phyloP scores from a whole-genome alignment of 192 early-diverging fungal genomes.

The Entomortierella lignicola region DNA sequence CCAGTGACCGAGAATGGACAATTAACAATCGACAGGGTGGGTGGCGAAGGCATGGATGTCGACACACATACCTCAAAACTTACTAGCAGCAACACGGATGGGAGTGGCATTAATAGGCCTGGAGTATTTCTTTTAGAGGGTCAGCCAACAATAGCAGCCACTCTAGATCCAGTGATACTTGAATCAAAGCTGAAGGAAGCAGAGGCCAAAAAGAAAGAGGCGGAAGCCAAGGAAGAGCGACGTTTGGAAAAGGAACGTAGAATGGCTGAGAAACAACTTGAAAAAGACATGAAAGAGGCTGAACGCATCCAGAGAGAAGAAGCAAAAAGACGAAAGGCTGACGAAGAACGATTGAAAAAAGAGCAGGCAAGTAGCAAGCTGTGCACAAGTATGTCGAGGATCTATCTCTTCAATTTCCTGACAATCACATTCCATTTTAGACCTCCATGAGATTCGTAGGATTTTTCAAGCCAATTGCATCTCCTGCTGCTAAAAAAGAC shows the following conservation, averaged over 20 bases:
- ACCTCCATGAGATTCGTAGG: slow-evolving; percentile 52
- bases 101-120: not conserved
- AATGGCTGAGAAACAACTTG: slow-evolving; percentile 38
- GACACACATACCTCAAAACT: not conserved
- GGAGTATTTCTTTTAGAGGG: slow-evolving; percentile 16
- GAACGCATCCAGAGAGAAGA: slow-evolving; percentile 52
- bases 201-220: slow-evolving; percentile 54
- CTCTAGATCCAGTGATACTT: slow-evolving; percentile 30
- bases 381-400: not conserved
- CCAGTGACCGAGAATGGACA: not conserved
- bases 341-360: slow-evolving; percentile 37
- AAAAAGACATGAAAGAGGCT: slow-evolving; percentile 55
- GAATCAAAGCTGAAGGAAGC: slow-evolving; percentile 37
- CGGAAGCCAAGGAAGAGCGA: slow-evolving; percentile 49
- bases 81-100: not conserved
- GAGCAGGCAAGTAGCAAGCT: slow-evolving; percentile 15
- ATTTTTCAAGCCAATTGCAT: slow-evolving; percentile 43
- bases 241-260: slow-evolving; percentile 56
- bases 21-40: not conserved
- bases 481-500: slow-evolving; percentile 39
- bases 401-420: not conserved
- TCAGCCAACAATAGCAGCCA: slow-evolving; percentile 30
- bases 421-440: slow-evolving; percentile 5
- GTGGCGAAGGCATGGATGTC: slow-evolving; percentile 27
- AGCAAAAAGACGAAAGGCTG: slow-evolving; percentile 57